Evolutionary conservation across 495 filamentous ascomycete genomes (phyloP).

Genomic region (Trichocladium antarcticum): DNA sequence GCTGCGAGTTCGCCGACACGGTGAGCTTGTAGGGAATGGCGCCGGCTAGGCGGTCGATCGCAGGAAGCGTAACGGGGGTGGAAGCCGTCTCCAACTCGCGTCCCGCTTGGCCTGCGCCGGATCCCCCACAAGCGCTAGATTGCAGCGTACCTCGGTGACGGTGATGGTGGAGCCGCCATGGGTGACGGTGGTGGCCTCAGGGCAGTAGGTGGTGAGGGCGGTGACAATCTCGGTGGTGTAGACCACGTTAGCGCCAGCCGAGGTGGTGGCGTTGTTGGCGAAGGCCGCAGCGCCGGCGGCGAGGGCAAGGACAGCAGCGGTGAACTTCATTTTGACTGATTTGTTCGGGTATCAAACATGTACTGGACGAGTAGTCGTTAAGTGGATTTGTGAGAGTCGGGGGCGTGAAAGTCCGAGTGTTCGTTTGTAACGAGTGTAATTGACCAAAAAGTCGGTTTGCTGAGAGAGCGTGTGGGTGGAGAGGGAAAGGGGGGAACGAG

Average conservation of each 20-base stretch:
- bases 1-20: too few species aligned
- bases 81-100: too few species aligned
- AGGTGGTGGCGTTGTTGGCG: constrained; percentile 47
- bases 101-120: background rate
- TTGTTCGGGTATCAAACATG: constrained; percentile 33
- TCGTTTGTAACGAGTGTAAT: constrained; percentile 43
- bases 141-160: constrained; percentile 57
- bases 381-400: constrained; percentile 1
- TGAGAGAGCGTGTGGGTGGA: constrained; percentile 40
- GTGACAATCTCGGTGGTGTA: constrained; percentile 72
- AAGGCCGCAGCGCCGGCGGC: constrained; percentile 51
- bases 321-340: constrained; percentile 78
- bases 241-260: constrained; percentile 43
- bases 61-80: too few species aligned
- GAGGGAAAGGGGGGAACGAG: constrained; percentile 26
- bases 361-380: constrained; percentile 30
- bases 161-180: constrained; percentile 65
- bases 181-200: constrained; percentile 58
- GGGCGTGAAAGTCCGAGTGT: constrained; percentile 1
- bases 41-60: too few species aligned
- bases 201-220: constrained; percentile 78
- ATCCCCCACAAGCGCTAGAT: background rate
- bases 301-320: constrained; percentile 47
- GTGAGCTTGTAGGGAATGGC: too few species aligned
- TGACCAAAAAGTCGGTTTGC: constrained; percentile 47